Base-by-base conservation (phyloP, 2,329 filamentous ascomycete genomes). In the Pseudonectria buxi region DNA sequence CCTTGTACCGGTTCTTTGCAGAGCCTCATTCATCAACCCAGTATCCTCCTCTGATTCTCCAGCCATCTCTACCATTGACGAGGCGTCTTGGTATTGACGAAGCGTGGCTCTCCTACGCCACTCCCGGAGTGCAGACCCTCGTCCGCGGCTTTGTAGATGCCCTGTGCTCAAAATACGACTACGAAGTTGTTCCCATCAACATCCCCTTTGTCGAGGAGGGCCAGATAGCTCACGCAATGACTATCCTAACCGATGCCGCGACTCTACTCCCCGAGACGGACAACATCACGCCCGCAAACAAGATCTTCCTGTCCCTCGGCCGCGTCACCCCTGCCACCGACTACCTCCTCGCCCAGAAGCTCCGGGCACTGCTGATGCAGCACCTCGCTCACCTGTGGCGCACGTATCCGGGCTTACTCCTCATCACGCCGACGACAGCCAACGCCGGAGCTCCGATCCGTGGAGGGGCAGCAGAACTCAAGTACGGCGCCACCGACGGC, bases 141-240 rank as follows among this genome's bases (percentile, higher is more conserved):
- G 66, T 62, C 40, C 59, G 60, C 12, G 45, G 40, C 13, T 57
- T 69, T 32, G 53, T 83, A 25, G 67, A 72, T 12, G 71, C 72
- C 34, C 64, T 87, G 3, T 69, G 65, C 11, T 49, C 58, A 3
- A 58, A 70, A 12, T 59, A 69, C 12, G 72, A 69, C 28, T 82
- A 82, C 54, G 56, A 57, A 12, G 51, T 69, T 2, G 60, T 81
- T 3, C 64, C 74, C 25, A 72, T 83, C 40, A 62, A 64, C 4
- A 71, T 83, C 32, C 78, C 79, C 0, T 67, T 76, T 16, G 47
- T 77, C 1, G 53, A 68, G 10, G 72, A 85, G 48, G 82, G 80
- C 14, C 82, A 87, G 56, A 69, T 76, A 14, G 83, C 83, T 0
- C 84, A 89, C 56, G 79, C 81, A 14, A 59, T 89, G 42, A 86